Evolutionary conservation across 257 asterid species (phyloP).

Genomic region (Plantago elongata): DNA sequence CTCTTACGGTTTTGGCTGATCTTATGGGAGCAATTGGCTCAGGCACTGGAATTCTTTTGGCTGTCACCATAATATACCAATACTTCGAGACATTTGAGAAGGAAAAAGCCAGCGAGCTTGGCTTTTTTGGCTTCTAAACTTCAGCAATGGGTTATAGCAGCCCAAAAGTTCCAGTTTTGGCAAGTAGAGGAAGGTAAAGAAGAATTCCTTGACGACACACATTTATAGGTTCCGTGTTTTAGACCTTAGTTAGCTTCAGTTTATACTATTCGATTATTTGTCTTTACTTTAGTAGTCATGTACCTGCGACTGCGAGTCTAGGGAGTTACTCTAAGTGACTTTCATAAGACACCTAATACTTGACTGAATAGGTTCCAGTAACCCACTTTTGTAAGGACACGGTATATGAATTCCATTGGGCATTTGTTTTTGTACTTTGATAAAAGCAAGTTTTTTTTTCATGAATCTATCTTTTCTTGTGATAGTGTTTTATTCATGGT

Average conservation of each 20-base stretch:
- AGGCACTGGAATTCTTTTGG: conserved; percentile 80
- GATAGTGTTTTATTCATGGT: no score
- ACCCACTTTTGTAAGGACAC: not conserved
- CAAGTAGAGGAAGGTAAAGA: conserved; percentile 30
- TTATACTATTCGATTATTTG: not conserved
- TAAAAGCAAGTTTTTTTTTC: no score
- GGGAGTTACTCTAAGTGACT: conserved; percentile 5
- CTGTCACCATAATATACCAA: conserved; percentile 84
- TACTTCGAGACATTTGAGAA: conserved; percentile 89
- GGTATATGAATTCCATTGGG: not conserved
- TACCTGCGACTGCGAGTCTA: conserved; percentile 11
- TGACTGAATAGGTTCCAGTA: conserved; percentile 5
- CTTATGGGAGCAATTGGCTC: conserved; percentile 96
- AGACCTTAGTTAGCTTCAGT: conserved; percentile 18
- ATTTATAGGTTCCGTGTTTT: conserved; percentile 10
- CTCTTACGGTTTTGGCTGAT: conserved; percentile 81
- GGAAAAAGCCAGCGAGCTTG: conserved; percentile 86
- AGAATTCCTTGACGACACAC: conserved; percentile 21
- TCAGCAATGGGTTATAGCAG: not conserved
- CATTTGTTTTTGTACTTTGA: not conserved
- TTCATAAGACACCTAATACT: not conserved
- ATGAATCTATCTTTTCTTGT: no score
- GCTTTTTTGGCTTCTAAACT: conserved; percentile 75
- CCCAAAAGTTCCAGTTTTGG: conserved; percentile 17
- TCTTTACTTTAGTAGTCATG: conserved; percentile 11